Conservation (phyloP, 345 rosid genomes). For the Sisymbrium irio region DNA sequence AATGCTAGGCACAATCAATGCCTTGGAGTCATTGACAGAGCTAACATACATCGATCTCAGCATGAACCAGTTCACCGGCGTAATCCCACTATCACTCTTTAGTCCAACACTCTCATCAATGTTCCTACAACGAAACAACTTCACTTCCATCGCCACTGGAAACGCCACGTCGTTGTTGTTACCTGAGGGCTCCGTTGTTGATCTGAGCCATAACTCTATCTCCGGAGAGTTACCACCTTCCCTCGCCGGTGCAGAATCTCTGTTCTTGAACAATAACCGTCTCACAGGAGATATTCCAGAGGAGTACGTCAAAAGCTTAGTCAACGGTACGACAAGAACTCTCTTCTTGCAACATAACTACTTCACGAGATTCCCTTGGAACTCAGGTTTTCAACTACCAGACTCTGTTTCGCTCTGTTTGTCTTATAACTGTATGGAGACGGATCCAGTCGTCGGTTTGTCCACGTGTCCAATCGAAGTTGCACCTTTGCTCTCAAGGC, state of each 20-base stretch:
- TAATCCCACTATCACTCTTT: conserved; percentile 61
- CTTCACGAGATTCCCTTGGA: conserved; percentile 53
- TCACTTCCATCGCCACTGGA: conserved; percentile 36
- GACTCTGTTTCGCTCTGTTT: conserved; percentile 63
- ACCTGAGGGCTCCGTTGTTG: conserved; percentile 54
- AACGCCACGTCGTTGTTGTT: not conserved
- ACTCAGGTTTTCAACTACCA: conserved; percentile 43
- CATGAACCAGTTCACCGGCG: conserved; percentile 72
- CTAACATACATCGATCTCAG: conserved; percentile 72
- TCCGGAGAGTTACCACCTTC: conserved; percentile 49
- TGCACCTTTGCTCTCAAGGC: conserved; percentile 55
- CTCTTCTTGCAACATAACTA: conserved; percentile 79
- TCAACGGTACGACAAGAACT: conserved; percentile 49
- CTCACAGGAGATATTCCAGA: conserved; percentile 58
- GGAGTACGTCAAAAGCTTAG: conserved; percentile 52
- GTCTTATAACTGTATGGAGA: conserved; percentile 73
- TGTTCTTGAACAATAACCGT: conserved; percentile 73
- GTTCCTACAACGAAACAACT: conserved; percentile 84
- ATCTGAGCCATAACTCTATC: conserved; percentile 70
- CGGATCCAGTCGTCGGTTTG: conserved; percentile 49
- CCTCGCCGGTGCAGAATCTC: conserved; percentile 58
- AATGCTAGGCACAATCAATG: conserved; percentile 66
- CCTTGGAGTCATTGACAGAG: conserved; percentile 44
- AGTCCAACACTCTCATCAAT: conserved; percentile 48
- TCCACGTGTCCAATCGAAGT: conserved; percentile 57